Base-by-base conservation (phyloP, 1,284 basidiomycete species). In the Agroathelia rolfsii region DNA sequence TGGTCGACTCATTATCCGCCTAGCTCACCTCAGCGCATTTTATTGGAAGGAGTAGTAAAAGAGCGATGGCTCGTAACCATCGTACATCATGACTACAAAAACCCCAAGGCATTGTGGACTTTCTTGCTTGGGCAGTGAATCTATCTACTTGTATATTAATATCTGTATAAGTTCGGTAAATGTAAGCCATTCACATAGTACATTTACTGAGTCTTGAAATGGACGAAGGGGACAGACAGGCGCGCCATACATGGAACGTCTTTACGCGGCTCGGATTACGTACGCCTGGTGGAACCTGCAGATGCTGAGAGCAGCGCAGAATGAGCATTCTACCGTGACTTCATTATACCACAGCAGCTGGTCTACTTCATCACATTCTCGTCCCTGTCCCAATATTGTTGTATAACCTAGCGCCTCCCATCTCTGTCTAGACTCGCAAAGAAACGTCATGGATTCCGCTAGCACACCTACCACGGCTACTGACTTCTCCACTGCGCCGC, bases 51-150 rank as follows among this genome's bases (percentile, higher is more conserved):
- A 5, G 70, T 97, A 18, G 64, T 75, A 32, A 66, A 81, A 34
- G 65, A 74, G 34, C 70, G 85, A 37, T 99, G 94, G 93, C 64
- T 99, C 34, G 79, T 98, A 41, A 95, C 80, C 54, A 66, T 98
- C 42, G 76, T 96, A 3, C 90, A 97, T 55, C 94, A 98, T 49
- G 86, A 98, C 56, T 98, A 83, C 56, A 89, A 88, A 59, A 59
- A 85, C 42, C 45, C 69, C 1, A 64, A 77, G n/a, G 88, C 75
- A 0, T 61, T 98, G 27, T 97, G 93, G 92, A 66, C 61, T 7
- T 93, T 94, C 59, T 56, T 94, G 43, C 69, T 83, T 37, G 64
- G 58, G 42, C 4, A 17, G 27, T 34, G 33, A n/a, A 5, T 36
- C n/a, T 15, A 30, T 20, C 22, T 34, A 32, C 24, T 31, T 23